These are phyloP conservation scores for Didymosphaeria variabile DNA, from an alignment of 2,329 filamentous ascomycete species.

Conservation along the genomic window DNA sequence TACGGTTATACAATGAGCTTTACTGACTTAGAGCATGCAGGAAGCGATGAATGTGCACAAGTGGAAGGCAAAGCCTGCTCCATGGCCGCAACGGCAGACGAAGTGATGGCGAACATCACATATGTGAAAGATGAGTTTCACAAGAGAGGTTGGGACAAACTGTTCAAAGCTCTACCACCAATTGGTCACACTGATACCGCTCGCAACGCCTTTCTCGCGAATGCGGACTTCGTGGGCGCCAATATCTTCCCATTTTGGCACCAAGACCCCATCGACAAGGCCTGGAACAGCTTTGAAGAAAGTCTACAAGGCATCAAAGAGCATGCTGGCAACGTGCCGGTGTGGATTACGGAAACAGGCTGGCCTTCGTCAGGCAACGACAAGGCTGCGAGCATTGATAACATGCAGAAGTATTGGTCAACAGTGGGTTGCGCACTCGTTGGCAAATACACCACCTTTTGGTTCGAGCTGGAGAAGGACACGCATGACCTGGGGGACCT, in stretches of 20 bases:
- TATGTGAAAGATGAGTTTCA: conserved; percentile 39
- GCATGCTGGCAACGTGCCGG: conserved; percentile 32
- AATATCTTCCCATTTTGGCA: conserved; percentile 47
- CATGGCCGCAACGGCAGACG: conserved; percentile 69
- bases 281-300: conserved; percentile 49
- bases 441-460: conserved; percentile 43
- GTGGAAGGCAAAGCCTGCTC: conserved; percentile 51
- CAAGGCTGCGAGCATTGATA: conserved; percentile 15
- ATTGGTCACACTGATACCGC: conserved; percentile 48
- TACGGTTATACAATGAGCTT: background rate
- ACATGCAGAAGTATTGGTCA: conserved; percentile 40
- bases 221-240: conserved; percentile 45
- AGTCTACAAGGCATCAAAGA: conserved; percentile 32
- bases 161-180: conserved; percentile 6
- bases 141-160: conserved; percentile 48
- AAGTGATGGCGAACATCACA: conserved; percentile 66
- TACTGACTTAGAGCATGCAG: background rate
- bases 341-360: conserved; percentile 50
- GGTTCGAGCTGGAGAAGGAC: conserved; percentile 43
- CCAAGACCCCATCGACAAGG: conserved; percentile 39
- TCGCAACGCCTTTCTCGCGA: conserved; percentile 35
- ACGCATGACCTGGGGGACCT: conserved; percentile 26
- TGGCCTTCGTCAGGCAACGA: conserved; percentile 37
- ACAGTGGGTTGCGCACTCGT: conserved; percentile 42
- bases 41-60: conserved; percentile 8